Evolutionary conservation across 306 rosid species (phyloP).

Genomic region (Quercus dentata): DNA sequence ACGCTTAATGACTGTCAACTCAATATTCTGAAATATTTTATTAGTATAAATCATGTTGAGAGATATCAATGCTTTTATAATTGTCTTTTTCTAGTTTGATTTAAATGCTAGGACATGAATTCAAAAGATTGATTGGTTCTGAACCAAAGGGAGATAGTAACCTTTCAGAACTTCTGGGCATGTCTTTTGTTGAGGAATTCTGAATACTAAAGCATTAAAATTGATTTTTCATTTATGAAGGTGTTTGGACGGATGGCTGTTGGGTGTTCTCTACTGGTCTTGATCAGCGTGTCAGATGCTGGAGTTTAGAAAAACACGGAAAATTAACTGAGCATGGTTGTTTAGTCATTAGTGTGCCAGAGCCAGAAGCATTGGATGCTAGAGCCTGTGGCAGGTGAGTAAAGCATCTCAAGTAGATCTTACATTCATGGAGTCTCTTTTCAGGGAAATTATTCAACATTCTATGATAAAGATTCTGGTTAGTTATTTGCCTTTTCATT

Average conservation of each 20-base stretch:
- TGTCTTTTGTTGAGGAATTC: constrained; percentile 10
- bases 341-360: constrained; percentile 80
- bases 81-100: not conserved
- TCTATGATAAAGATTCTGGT: constrained; percentile 5
- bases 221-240: constrained; percentile 42
- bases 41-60: not conserved
- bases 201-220: constrained; percentile 1
- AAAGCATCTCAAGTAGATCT: not conserved
- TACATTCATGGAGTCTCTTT: not conserved
- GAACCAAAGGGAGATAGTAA: not conserved
- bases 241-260: constrained; percentile 94
- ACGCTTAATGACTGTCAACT: not conserved
- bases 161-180: not conserved
- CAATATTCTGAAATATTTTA: not conserved
- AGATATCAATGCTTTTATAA: not conserved
- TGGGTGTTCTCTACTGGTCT: constrained; percentile 98
- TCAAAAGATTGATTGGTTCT: not conserved
- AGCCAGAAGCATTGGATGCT: constrained; percentile 90
- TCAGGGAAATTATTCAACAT: not conserved
- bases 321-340: constrained; percentile 59
- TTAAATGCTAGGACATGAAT: not conserved
- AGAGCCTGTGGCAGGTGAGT: constrained; percentile 69
- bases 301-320: constrained; percentile 47
- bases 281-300: constrained; percentile 95
- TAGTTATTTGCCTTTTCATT: constrained; percentile 12